Conservation (phyloP, 2,329 filamentous ascomycete genomes). For the Chrysoporthe deuterocubensis region DNA sequence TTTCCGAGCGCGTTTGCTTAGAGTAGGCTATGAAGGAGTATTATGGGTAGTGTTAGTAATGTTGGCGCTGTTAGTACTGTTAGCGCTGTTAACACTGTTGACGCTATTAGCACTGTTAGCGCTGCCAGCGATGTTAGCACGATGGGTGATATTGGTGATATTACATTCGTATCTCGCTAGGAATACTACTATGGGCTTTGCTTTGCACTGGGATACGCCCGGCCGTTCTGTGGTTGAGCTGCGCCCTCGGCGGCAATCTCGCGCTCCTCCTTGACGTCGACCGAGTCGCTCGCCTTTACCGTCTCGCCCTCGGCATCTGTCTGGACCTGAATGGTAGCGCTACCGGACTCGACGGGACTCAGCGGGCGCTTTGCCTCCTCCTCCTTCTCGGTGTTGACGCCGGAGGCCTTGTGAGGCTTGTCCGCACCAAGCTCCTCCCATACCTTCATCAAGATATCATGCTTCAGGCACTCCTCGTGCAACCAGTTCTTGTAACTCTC, state of each 20-base stretch:
- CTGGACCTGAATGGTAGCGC: constrained; percentile 55
- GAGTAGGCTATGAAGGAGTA: too few relatives aligned
- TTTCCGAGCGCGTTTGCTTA: too few relatives aligned
- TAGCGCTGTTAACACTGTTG: too few relatives aligned
- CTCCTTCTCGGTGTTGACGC: constrained; percentile 45
- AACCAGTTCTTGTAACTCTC: constrained; percentile 63
- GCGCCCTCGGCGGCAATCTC: constrained; percentile 30
- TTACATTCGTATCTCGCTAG: too few relatives aligned
- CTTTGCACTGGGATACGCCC: too few relatives aligned
- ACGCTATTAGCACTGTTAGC: too few relatives aligned
- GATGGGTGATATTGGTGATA: too few relatives aligned
- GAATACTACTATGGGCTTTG: too few relatives aligned
- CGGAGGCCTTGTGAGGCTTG: constrained; percentile 49
- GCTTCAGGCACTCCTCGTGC: constrained; percentile 65
- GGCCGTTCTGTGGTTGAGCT: constrained; percentile 28
- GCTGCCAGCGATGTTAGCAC: too few relatives aligned
- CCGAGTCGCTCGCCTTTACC: constrained; percentile 40
- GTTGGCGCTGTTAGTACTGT: too few relatives aligned
- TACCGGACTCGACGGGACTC: constrained; percentile 56
- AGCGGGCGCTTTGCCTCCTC: constrained; percentile 50
- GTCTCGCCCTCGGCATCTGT: constrained; percentile 46
- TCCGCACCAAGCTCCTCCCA: constrained; percentile 55
- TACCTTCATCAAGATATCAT: constrained; percentile 56
- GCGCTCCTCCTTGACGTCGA: constrained; percentile 41
- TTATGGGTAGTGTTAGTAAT: too few relatives aligned